Evolutionary conservation across 805 yeast genomes (phyloP), one percentile per base, ranked within the genome.

Genomic region (Saturnispora dispora): DNA sequence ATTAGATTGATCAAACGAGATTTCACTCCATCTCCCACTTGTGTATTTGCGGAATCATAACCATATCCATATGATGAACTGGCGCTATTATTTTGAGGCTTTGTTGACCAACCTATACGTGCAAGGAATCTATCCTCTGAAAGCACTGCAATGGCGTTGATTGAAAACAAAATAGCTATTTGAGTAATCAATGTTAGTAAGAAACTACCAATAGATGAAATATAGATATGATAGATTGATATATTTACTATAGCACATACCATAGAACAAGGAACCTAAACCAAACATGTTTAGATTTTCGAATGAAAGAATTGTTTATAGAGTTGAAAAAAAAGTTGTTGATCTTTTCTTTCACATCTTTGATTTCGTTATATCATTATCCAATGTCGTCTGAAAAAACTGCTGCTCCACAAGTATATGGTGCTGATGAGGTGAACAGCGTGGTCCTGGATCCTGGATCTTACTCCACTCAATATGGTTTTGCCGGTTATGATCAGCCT

Each of bases 401-500:
- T 6, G 63, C 71, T n/a, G 73, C 76, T 6, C 71, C 77, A 33
- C 81, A 75, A 57, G 74, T 75, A 1, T 77, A 75, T 56, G 82
- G 81, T 27, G 82, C 80, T 20, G 93, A 91, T 69, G 99, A 91
- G 65, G 83, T 93, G 56, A 81, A 88, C 56, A 96, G 98, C 27
- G 75, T 93, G 2, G 95, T 91, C 33, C 73, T 91, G 25, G 98
- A 93, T 62, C 90, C 96, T 1, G 98, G 98, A 35, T 83, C 96
- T 10, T 80, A 75, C 55, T 71, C 80, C 53, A 88, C 96, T 6
- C 80, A 91, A 50, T 80, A 84, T 18, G 99, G 99, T 1, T 89
- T 79, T 66, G 90, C 97, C 3, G 98, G 98, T 10, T 91, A 88
- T 52, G 96, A 90, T 63, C 76, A 79, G 50, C 99, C 99, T 11